Base-by-base conservation (phyloP, 2,329 filamentous ascomycete genomes). In the Xylaria sp. region DNA sequence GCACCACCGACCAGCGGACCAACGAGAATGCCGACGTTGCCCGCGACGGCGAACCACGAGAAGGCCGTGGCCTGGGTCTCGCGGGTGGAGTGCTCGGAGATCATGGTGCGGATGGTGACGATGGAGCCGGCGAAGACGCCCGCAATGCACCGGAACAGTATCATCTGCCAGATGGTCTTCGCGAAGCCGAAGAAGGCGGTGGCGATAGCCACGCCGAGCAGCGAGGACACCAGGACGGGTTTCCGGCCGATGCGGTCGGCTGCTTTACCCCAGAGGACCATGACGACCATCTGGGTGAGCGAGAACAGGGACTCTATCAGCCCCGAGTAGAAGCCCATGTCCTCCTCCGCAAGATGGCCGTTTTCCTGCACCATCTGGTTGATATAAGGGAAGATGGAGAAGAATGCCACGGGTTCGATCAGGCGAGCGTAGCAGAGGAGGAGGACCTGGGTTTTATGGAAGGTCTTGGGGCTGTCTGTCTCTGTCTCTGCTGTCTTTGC, bases 351-450 rank as follows among this genome's bases (percentile, higher is more conserved):
- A 1, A 95, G 80, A 12, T 83, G 75, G 10, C 91, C 92, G 67
- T 90, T 91, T 65, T 87, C 83, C 78, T 87, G 83, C 44, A 93
- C 89, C 92, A 95, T 95, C 76, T 91, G 84, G 75, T 90, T 93
- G 79, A 96, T 87, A 80, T 92, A 95, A 0, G 92, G 91, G 74
- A 95, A 92, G 78, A 95, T 93, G 77, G 86, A 89, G 82, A 94
- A 95, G 82, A 93, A 95, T n/a, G 92, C 91, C 48, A 94, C 86
- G 0, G 93, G 92, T 75, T 95, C 93, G 53, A 93, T 83, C 29
- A 92, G 77, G 5, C 92, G 88, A 1, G 90, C 89, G 77, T 90
- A 92, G 82, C 92, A 95, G 13, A 96, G 87, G 12, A 92, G 79
- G 37, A 91, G 78, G 61, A 96, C 89, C 78, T 95, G 93, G n/a